A percentile compares a stretch with the other conserved stretches of the same genome.
Conservation (phyloP, 768 basidiomycete genomes). For the Podaxis sp. region DNA sequence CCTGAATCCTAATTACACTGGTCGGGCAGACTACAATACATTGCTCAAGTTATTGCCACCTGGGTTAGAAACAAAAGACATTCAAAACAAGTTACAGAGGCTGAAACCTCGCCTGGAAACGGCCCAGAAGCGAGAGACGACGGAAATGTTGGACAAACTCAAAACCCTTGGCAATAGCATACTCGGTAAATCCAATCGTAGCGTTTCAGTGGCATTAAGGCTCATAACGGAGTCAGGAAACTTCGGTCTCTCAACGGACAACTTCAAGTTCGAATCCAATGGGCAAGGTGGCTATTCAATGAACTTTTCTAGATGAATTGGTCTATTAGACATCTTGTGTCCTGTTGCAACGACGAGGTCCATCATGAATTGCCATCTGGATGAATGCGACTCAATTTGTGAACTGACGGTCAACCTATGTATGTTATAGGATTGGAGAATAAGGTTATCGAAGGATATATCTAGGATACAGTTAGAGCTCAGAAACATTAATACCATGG, state of each 20-base stretch:
- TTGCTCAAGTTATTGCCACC: slow-evolving; percentile 67
- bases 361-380: not conserved
- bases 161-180: slow-evolving; percentile 92
- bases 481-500: not conserved
- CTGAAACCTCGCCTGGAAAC: slow-evolving; percentile 71
- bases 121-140: slow-evolving; percentile 83
- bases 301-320: slow-evolving; percentile 65
- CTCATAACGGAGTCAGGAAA: slow-evolving; percentile 52
- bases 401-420: slow-evolving; percentile 28
- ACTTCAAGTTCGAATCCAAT: slow-evolving; percentile 95
- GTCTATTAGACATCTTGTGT: not conserved
- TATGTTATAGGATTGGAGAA: slow-evolving; percentile 44
- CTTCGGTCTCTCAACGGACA: slow-evolving; percentile 93
- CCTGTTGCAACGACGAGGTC: not conserved
- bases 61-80: slow-evolving; percentile 44
- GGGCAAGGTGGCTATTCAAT: slow-evolving; percentile 95
- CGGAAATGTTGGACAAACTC: slow-evolving; percentile 90
- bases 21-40: slow-evolving; percentile 66
- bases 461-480: slow-evolving; percentile 25
- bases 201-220: not conserved
- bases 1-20: not conserved
- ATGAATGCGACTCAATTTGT: not conserved
- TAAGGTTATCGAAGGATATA: slow-evolving; percentile 46
- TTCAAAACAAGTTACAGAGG: slow-evolving; percentile 46
- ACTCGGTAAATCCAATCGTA: slow-evolving; percentile 53